These are phyloP conservation scores for Sutorius eximius DNA, from an alignment of 1,284 basidiomycete species.

Conservation along the genomic window DNA sequence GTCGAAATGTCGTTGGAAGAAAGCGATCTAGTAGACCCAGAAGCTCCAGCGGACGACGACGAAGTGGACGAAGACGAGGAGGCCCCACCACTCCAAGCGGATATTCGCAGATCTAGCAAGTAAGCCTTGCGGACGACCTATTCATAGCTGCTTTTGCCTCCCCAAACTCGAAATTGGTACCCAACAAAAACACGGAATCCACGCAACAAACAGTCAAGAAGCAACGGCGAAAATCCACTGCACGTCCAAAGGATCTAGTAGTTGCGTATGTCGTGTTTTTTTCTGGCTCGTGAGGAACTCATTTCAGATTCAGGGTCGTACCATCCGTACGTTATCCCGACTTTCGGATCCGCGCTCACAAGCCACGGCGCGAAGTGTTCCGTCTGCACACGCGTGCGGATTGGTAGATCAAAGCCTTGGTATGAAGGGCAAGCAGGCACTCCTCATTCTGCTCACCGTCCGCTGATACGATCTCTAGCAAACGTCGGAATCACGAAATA, in stretches of 20 bases:
- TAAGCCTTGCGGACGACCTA: slow-evolving; percentile 48
- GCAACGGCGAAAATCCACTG: slow-evolving; percentile 18
- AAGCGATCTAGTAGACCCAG: slow-evolving; percentile 7
- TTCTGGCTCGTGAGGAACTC: neutral
- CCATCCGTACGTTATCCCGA: slow-evolving; percentile 32
- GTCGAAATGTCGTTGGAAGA: slow-evolving; percentile 6
- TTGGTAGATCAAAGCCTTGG: slow-evolving; percentile 33
- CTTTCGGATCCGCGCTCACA: slow-evolving; percentile 19
- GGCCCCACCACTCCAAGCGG: neutral
- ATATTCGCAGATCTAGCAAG: neutral
- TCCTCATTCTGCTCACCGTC: neutral
- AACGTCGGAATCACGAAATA: slow-evolving; percentile 34
- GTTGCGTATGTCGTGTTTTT: slow-evolving; percentile 25
- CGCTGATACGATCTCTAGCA: slow-evolving; percentile 18
- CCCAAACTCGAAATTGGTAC: slow-evolving; percentile 19
- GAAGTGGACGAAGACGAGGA: slow-evolving; percentile 18
- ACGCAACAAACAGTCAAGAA: slow-evolving; percentile 24
- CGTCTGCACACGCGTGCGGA: slow-evolving; percentile 29
- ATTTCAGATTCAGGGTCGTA: slow-evolving; percentile 27
- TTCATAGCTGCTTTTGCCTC: slow-evolving; percentile 47
- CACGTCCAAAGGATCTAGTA: slow-evolving; percentile 28
- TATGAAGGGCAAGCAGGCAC: slow-evolving; percentile 33
- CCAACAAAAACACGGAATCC: slow-evolving; percentile 5
- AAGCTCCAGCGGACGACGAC: slow-evolving; percentile 17
- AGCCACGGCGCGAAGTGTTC: slow-evolving; percentile 29